Evolutionary conservation across 2,329 filamentous ascomycete genomes (phyloP).

Genomic region (Monilinia laxa): DNA sequence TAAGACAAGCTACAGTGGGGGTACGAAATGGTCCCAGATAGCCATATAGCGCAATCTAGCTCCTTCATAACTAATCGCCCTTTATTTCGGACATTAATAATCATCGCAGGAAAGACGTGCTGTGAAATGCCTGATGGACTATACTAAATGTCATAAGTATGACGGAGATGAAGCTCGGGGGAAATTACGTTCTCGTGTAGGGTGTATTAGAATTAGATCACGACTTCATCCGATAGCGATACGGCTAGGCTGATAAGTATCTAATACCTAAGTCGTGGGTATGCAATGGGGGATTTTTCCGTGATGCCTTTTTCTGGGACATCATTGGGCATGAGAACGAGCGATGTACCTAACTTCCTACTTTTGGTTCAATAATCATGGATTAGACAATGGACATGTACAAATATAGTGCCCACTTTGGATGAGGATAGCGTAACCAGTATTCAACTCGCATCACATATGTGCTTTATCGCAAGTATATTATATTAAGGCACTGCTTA

Average conservation of each 20-base stretch:
- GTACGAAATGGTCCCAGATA: constrained; percentile 3
- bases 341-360: not conserved
- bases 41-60: not conserved
- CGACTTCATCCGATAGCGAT: not conserved
- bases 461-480: constrained; percentile 9
- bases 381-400: not conserved
- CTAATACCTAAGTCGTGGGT: constrained; percentile 1
- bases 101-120: not conserved
- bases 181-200: constrained; percentile 3
- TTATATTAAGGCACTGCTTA: not conserved
- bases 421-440: not conserved
- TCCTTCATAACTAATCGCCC: not conserved
- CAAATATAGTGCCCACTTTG: constrained; percentile 2
- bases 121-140: not conserved
- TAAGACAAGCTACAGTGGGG: constrained; percentile 10
- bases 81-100: constrained; percentile 3
- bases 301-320: not conserved
- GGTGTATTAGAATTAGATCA: constrained; percentile 4
- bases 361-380: not conserved
- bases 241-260: not conserved
- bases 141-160: not conserved
- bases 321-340: not conserved
- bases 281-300: not conserved
- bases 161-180: constrained; percentile 14
- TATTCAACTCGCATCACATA: constrained; percentile 5